Evolutionary conservation across 1,284 basidiomycete genomes (phyloP).

Genomic region (Rhodotorula sp.): DNA sequence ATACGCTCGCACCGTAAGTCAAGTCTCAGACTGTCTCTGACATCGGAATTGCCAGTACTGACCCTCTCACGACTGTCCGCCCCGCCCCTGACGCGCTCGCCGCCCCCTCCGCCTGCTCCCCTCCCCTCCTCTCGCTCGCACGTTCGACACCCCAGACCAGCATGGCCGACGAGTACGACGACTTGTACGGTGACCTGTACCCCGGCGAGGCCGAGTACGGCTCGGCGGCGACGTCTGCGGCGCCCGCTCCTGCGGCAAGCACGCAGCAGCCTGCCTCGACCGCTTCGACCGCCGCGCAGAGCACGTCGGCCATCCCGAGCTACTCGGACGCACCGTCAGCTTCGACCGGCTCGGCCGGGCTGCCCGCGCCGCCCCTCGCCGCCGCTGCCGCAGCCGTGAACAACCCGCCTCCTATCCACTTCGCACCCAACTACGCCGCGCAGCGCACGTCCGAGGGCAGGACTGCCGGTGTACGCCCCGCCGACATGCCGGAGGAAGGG

Average conservation of each 20-base stretch:
- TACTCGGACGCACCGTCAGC: slow-evolving; percentile 16
- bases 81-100: neutral
- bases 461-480: slow-evolving; percentile 74
- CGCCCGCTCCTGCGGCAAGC: neutral
- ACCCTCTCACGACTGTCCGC: too few relatives aligned
- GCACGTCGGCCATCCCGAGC: slow-evolving; percentile 47
- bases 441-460: slow-evolving; percentile 54
- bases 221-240: neutral
- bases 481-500: slow-evolving; percentile 99
- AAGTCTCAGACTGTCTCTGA: too few relatives aligned
- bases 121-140: neutral
- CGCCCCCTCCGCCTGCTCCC: neutral
- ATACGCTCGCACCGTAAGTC: too few relatives aligned
- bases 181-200: slow-evolving; percentile 65
- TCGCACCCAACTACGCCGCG: slow-evolving; percentile 42
- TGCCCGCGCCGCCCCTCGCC: slow-evolving; percentile 25
- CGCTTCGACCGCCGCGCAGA: slow-evolving; percentile 16
- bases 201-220: slow-evolving; percentile 65
- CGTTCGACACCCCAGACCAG: neutral
- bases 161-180: slow-evolving; percentile 31
- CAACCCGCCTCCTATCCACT: slow-evolving; percentile 28
- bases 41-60: too few relatives aligned
- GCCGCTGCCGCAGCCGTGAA: slow-evolving; percentile 11
- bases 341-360: neutral
- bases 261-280: neutral